Evolutionary conservation across 2,329 filamentous ascomycete genomes (phyloP).

Genomic region (Monilinia laxa): DNA sequence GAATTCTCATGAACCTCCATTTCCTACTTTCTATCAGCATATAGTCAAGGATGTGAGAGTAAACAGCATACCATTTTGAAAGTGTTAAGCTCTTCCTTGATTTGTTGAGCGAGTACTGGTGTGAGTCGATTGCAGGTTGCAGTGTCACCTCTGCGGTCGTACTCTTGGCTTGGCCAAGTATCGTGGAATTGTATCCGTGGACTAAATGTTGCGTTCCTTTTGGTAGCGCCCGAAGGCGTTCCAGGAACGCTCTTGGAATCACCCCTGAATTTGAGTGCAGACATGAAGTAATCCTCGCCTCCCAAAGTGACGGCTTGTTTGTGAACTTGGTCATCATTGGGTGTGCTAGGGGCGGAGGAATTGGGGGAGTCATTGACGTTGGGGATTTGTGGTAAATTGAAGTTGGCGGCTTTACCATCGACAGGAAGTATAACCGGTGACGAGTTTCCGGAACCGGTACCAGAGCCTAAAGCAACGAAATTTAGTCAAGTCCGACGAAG

Average conservation of each 20-base stretch:
- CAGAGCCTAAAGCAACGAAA: constrained; percentile 33
- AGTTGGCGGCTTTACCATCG: constrained; percentile 53
- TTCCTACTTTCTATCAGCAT: constrained; percentile 65
- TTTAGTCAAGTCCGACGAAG: constrained; percentile 38
- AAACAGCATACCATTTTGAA: constrained; percentile 87
- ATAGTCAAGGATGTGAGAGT: constrained; percentile 20
- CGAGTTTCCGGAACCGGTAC: constrained; percentile 58
- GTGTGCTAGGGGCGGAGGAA: constrained; percentile 85
- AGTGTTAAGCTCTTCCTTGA: constrained; percentile 98
- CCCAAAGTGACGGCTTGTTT: constrained; percentile 69
- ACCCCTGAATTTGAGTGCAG: constrained; percentile 68
- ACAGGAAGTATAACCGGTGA: constrained; percentile 65
- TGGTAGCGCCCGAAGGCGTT: constrained; percentile 65
- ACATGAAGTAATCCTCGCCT: constrained; percentile 84
- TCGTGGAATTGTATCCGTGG: constrained; percentile 93
- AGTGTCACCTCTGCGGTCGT: constrained; percentile 92
- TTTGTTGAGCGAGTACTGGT: constrained; percentile 95
- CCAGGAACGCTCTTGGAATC: constrained; percentile 78
- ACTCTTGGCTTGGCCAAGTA: constrained; percentile 93
- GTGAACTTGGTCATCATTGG: constrained; percentile 73
- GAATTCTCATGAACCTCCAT: constrained; percentile 99
- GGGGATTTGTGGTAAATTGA: constrained; percentile 61
- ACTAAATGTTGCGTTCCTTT: constrained; percentile 74
- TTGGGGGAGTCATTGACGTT: constrained; percentile 72
- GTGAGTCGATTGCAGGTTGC: constrained; percentile 97